Evolutionary conservation across 331 rosid genomes (phyloP), one percentile per base, ranked within the genome.

Genomic region (Phaseolus coccineus): DNA sequence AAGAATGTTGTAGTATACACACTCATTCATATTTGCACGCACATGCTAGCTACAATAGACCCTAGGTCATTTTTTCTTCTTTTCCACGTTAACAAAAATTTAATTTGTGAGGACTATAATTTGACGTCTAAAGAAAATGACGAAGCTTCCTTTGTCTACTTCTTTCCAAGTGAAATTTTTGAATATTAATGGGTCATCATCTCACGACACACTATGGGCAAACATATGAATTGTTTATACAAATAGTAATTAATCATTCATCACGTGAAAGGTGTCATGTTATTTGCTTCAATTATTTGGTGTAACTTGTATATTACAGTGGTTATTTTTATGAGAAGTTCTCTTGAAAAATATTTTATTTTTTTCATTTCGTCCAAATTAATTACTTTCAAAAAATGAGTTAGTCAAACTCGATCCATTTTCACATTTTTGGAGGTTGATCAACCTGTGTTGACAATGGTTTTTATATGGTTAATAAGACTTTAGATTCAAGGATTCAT

Each of bases 171-270:
- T 44, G 77, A 77, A 77, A 33, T 42, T 69, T 77, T 77, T 55
- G 9, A 52, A 35, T 73, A 5, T 6, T 31, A 56, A 56, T 59
- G 69, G 73, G 46, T 79, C 83, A 71, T 71, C 72, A 10, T 72
- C 64, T 24, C 46, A 37, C 8, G 39, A 68, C 52, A 44, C 50
- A 28, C 24, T 42, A 52, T 56, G 65, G 69, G 73, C 56, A 55
- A 51, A 31, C 61, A 50, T 48, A 47, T 69, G 37, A 31, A 33
- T 76, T 53, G 37, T 57, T 83, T 80, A 80, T 77, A 16, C 70
- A 52, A 59, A 82, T 55, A 73, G 53, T 46, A 30, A 75, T 19
- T 71, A 72, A 48, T 62, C 70, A 58, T 74, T n/a, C 65, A 56
- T 69, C 73, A 44, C 15, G 44, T 31, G 68, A 11, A 62, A 62